Percentiles rank a stretch among this genome's conserved stretches.
These are phyloP conservation scores for Usnea hakonensis DNA, from an alignment of 495 filamentous ascomycete genomes.

Conservation along the genomic window DNA sequence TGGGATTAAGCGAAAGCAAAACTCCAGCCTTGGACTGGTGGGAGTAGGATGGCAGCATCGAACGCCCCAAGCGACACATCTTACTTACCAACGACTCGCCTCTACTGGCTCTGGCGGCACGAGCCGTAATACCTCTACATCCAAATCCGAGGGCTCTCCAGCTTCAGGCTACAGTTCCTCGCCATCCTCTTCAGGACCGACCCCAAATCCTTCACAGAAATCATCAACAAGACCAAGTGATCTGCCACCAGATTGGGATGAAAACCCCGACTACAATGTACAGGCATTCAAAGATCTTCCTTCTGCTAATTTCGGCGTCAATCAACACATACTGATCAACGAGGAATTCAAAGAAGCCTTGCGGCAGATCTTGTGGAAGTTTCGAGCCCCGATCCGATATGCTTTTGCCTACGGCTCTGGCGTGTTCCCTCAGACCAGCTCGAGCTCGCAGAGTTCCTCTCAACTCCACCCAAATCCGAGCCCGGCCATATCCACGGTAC, in stretches of 20 bases:
- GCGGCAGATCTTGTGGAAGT: conserved; percentile 83
- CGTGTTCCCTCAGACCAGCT: conserved; percentile 76
- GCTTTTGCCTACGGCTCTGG: conserved; percentile 96
- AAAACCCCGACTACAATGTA: conserved; percentile 66
- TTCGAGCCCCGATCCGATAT: conserved; percentile 87
- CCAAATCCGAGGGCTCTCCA: neutral
- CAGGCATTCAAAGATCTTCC: conserved; percentile 80
- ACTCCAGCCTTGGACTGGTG: conserved; percentile 15
- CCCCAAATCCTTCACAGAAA: conserved; percentile 18
- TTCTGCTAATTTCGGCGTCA: conserved; percentile 81
- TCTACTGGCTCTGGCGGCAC: conserved; percentile 17
- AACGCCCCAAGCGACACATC: neutral
- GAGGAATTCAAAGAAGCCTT: conserved; percentile 87
- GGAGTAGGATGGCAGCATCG: conserved; percentile 21
- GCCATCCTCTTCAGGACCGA: conserved; percentile 29
- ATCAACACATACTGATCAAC: conserved; percentile 91
- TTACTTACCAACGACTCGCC: conserved; percentile 8
- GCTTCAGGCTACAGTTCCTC: conserved; percentile 16
- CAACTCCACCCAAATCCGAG: conserved; percentile 68
- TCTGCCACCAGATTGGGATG: conserved; percentile 62
- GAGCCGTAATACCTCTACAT: neutral
- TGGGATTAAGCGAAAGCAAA: neutral
- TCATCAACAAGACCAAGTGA: conserved; percentile 21
- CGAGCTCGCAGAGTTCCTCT: conserved; percentile 33
- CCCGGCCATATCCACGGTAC: conserved; percentile 66